phyloP scores from a whole-genome alignment of 169 alveolate genomes.

The Cryptosporidium tyzzeri region DNA sequence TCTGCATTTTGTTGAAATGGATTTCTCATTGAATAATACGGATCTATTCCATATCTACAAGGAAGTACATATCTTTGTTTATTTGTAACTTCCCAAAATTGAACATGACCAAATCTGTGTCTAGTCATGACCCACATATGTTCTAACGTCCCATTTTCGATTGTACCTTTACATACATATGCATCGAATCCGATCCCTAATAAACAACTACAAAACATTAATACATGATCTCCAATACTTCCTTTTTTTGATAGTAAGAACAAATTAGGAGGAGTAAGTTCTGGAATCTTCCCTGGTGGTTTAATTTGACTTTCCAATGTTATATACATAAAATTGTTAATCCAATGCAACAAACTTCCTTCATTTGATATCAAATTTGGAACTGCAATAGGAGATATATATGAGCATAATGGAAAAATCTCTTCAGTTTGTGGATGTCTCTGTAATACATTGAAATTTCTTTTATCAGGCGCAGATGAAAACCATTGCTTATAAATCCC shows the following conservation, averaged over 20 bases:
- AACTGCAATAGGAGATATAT: conserved; percentile 80
- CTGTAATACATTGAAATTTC: conserved; percentile 57
- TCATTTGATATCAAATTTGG: conserved; percentile 78
- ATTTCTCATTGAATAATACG: conserved; percentile 18
- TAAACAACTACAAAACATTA: conserved; percentile 80
- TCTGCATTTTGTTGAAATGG: conserved; percentile 52
- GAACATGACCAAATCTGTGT: conserved; percentile 81
- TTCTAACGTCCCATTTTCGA: conserved; percentile 80
- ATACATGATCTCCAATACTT: conserved; percentile 81
- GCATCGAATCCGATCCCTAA: conserved; percentile 82
- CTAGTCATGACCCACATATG: conserved; percentile 84
- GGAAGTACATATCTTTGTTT: conserved; percentile 80
- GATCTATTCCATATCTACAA: conserved; percentile 39
- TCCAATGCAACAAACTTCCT: conserved; percentile 82
- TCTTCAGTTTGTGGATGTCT: conserved; percentile 70
- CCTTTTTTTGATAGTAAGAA: conserved; percentile 81
- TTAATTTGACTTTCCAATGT: conserved; percentile 77
- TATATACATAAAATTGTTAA: conserved; percentile 80
- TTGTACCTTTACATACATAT: conserved; percentile 82
- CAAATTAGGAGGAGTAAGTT: conserved; percentile 80
- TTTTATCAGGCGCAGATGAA: conserved; percentile 81
- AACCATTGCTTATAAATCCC: conserved; percentile 83
- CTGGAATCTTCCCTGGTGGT: conserved; percentile 66
- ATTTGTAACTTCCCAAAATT: conserved; percentile 84
- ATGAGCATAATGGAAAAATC: conserved; percentile 76